These are phyloP conservation scores for Penicillium sp. DNA, from an alignment of 2,329 filamentous ascomycete species.

Conservation along the genomic window DNA sequence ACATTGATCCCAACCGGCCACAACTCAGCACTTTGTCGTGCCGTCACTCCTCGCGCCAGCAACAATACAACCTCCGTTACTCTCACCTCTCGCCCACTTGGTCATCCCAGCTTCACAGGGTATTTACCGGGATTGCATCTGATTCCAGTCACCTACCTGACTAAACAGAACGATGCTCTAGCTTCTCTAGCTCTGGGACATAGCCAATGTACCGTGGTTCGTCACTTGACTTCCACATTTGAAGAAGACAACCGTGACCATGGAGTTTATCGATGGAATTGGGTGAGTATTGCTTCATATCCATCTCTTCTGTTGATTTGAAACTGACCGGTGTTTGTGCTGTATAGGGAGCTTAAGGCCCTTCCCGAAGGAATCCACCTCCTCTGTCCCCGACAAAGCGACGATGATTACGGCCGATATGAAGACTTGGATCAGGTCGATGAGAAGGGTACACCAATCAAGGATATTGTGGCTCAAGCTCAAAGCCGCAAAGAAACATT, in stretches of 20 bases:
- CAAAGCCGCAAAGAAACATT: slow-evolving; percentile 61
- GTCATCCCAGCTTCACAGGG: neutral
- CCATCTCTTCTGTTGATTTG: neutral
- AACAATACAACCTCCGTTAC: neutral
- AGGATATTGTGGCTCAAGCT: slow-evolving; percentile 55
- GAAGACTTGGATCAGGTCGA: slow-evolving; percentile 55
- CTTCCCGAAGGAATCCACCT: slow-evolving; percentile 58
- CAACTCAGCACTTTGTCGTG: neutral
- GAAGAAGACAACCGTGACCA: slow-evolving; percentile 20
- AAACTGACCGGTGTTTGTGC: slow-evolving; percentile 12
- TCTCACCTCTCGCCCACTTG: neutral
- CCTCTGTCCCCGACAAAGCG: slow-evolving; percentile 65
- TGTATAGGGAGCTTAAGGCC: slow-evolving; percentile 44
- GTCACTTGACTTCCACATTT: slow-evolving; percentile 9
- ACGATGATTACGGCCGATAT: slow-evolving; percentile 67
- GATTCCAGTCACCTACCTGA: neutral
- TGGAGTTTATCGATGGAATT: slow-evolving; percentile 46
- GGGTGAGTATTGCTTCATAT: slow-evolving; percentile 32
- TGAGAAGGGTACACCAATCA: slow-evolving; percentile 42
- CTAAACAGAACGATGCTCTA: slow-evolving; percentile 3
- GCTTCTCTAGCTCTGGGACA: slow-evolving; percentile 1
- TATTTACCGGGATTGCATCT: neutral
- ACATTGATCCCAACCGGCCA: neutral
- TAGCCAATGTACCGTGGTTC: slow-evolving; percentile 21
- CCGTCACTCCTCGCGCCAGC: neutral